These are phyloP conservation scores for Metrosideros polymorpha DNA, from an alignment of 441 rosid species.

Conservation along the genomic window DNA sequence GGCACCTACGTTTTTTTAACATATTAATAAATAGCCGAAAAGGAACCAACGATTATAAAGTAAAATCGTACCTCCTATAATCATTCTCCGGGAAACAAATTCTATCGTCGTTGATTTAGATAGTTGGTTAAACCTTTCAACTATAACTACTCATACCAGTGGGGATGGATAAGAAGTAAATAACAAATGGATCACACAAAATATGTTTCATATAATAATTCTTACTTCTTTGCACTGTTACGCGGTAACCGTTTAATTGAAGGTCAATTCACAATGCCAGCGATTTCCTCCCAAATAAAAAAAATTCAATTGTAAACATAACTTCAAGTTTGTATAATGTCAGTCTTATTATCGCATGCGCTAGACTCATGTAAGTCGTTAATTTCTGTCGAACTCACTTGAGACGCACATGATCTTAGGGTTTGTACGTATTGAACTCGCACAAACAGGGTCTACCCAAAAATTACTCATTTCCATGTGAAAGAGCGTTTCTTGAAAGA, in stretches of 20 bases:
- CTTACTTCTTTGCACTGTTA: background rate
- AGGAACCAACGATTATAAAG: background rate
- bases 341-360: background rate
- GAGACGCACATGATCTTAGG: background rate
- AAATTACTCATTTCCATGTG: background rate
- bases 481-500: background rate
- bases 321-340: background rate
- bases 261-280: background rate
- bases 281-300: background rate
- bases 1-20: background rate
- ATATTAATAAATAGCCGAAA: background rate
- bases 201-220: background rate
- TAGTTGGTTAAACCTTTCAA: background rate
- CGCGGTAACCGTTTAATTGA: background rate
- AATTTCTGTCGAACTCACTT: background rate
- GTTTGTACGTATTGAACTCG: background rate
- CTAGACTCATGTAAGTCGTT: background rate
- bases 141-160: background rate
- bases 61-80: background rate
- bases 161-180: background rate
- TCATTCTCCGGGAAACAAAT: background rate
- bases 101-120: background rate
- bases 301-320: background rate
- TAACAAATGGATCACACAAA: background rate
- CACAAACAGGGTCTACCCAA: background rate